phyloP scores from a whole-genome alignment of 2,329 filamentous ascomycete genomes.

The Dothidotthia symphoricarpi region DNA sequence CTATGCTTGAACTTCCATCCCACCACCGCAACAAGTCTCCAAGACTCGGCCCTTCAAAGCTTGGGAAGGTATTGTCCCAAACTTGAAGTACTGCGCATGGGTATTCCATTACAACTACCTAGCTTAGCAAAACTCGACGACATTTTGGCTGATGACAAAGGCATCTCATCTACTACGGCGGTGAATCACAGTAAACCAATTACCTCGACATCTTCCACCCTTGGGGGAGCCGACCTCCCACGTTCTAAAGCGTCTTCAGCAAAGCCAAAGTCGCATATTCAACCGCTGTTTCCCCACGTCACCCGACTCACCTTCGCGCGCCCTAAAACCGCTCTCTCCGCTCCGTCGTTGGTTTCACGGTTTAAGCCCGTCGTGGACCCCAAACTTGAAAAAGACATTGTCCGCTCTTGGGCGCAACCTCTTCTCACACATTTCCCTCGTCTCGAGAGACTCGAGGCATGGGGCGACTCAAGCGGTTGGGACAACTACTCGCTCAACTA shows the following conservation, averaged over 20 bases:
- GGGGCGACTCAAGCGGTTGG: constrained; percentile 33
- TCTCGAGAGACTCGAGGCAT: constrained; percentile 35
- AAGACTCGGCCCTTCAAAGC: constrained; percentile 26
- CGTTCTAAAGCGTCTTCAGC: not conserved
- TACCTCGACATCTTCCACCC: not conserved
- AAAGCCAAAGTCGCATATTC: not conserved
- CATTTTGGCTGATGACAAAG: constrained; percentile 3
- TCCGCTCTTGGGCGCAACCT: constrained; percentile 28
- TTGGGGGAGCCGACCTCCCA: not conserved
- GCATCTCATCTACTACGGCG: constrained; percentile 5
- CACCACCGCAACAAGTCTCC: constrained; percentile 22
- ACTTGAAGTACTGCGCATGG: constrained; percentile 30
- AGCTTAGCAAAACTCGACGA: constrained; percentile 10
- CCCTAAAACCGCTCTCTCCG: constrained; percentile 27
- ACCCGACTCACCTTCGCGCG: constrained; percentile 30
- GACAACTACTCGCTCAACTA: constrained; percentile 33
- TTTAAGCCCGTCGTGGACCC: constrained; percentile 13
- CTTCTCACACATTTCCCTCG: constrained; percentile 28
- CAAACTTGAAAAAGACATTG: constrained; percentile 26
- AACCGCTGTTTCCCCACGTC: constrained; percentile 26
- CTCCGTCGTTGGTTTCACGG: constrained; percentile 12
- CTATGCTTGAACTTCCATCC: constrained; percentile 32
- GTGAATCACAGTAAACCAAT: constrained; percentile 3
- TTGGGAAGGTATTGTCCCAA: constrained; percentile 25
- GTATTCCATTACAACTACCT: constrained; percentile 25